These are phyloP conservation scores for Chrysanthemum lavandulifolium DNA, from an alignment of 129 eudicot genomes.

Conservation along the genomic window DNA sequence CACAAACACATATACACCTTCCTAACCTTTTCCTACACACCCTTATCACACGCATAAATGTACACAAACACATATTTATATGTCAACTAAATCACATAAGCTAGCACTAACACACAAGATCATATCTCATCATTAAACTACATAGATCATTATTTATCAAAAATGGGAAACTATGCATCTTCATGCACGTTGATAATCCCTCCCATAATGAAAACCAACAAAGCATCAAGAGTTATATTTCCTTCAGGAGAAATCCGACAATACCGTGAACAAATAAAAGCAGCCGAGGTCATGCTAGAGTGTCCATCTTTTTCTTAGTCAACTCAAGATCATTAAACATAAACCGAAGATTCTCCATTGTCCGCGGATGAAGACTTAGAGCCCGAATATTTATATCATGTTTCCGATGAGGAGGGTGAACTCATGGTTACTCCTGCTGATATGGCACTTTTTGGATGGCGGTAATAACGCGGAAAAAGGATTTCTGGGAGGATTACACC, in stretches of 20 bases:
- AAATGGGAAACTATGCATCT: conserved; percentile 67
- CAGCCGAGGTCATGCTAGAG: conserved; percentile 94
- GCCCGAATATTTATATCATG: conserved; percentile 65
- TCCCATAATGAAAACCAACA: conserved; percentile 41
- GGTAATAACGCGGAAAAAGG: conserved; percentile 50
- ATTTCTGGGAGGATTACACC: conserved; percentile 39
- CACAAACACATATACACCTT: conserved; percentile 10
- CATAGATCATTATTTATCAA: not conserved
- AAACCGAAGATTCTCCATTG: conserved; percentile 63
- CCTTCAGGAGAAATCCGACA: conserved; percentile 79
- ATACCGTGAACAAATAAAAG: conserved; percentile 52
- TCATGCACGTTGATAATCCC: conserved; percentile 40
- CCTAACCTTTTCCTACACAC: conserved; percentile 32
- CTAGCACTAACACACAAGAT: conserved; percentile 2
- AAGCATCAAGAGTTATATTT: conserved; percentile 63
- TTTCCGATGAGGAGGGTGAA: conserved; percentile 79
- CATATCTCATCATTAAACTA: not conserved
- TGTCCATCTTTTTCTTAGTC: conserved; percentile 59
- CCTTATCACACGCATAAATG: conserved; percentile 17
- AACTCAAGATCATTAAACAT: conserved; percentile 50
- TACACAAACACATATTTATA: not conserved
- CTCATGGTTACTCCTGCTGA: conserved; percentile 74
- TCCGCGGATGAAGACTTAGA: conserved; percentile 85
- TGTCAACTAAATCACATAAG: not conserved
- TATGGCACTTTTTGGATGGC: conserved; percentile 59